phyloP scores from a whole-genome alignment of 2,329 filamentous ascomycete species.

The Teratosphaeria destructans region DNA sequence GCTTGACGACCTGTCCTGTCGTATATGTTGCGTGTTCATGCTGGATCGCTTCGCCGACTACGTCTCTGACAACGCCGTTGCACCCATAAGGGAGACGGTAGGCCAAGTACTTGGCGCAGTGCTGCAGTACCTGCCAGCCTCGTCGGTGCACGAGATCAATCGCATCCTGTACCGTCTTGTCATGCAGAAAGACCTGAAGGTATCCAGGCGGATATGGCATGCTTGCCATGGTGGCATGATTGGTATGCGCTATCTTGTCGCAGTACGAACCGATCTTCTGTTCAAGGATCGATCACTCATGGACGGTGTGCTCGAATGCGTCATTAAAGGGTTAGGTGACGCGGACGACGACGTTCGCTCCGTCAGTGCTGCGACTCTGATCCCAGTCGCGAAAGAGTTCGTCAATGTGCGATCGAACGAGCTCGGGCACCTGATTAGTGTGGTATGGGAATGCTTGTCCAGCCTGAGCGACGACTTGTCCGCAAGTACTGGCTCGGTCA shows the following conservation, averaged over 20 bases:
- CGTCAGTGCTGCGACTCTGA: conserved; percentile 92
- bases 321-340: conserved; percentile 90
- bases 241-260: conserved; percentile 85
- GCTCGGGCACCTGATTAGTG: conserved; percentile 74
- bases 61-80: conserved; percentile 92
- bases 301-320: conserved; percentile 81
- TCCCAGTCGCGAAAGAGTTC: conserved; percentile 92
- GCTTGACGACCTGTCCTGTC: conserved; percentile 91
- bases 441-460: conserved; percentile 94
- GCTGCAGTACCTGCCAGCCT: conserved; percentile 68
- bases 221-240: conserved; percentile 98
- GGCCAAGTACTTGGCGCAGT: conserved; percentile 88
- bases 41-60: conserved; percentile 96
- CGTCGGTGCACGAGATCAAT: conserved; percentile 77
- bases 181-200: conserved; percentile 72
- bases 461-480: conserved; percentile 95
- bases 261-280: conserved; percentile 84
- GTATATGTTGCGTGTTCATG: conserved; percentile 91
- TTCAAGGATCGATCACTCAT: conserved; percentile 76
- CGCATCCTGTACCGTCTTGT: conserved; percentile 77
- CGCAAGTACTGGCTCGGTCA: conserved; percentile 93
- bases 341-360: conserved; percentile 91
- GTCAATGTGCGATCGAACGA: conserved; percentile 71
- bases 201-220: conserved; percentile 74
- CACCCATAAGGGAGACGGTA: conserved; percentile 88